Conservation (phyloP, 352 stramenopile species). For the Globisporangium canariense region DNA sequence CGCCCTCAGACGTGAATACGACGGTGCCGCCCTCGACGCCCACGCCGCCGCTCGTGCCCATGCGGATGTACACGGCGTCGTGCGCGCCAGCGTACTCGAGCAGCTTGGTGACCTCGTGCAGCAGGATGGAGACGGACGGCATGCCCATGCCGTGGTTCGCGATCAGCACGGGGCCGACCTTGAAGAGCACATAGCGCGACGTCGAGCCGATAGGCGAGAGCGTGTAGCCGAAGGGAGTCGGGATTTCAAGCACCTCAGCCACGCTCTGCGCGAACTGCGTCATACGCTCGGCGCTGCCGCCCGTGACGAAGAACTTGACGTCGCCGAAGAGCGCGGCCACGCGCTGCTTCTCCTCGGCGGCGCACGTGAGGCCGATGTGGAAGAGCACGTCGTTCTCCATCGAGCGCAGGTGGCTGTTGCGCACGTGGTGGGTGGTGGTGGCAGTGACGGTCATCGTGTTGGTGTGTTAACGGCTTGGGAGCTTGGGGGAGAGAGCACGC, state of each 20-base stretch:
- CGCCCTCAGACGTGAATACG: slow-evolving; percentile 75
- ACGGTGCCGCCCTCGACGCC: slow-evolving; percentile 76
- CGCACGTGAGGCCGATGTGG: slow-evolving; percentile 70
- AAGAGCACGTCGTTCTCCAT: slow-evolving; percentile 72
- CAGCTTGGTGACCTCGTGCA: slow-evolving; percentile 84
- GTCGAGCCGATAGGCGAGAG: slow-evolving; percentile 65
- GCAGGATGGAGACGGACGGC: slow-evolving; percentile 75
- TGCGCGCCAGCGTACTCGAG: slow-evolving; percentile 67
- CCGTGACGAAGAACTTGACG: slow-evolving; percentile 77
- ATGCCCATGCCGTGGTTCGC: slow-evolving; percentile 82
- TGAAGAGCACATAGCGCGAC: slow-evolving; percentile 74
- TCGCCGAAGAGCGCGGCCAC: slow-evolving; percentile 58
- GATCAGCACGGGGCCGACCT: slow-evolving; percentile 75
- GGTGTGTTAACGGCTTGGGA: background rate
- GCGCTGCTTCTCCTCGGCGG: slow-evolving; percentile 38
- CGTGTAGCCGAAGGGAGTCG: slow-evolving; percentile 61
- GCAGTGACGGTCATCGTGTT: slow-evolving; percentile 6
- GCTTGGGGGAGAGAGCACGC: background rate
- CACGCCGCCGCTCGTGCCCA: slow-evolving; percentile 78
- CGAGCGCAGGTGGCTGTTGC: slow-evolving; percentile 57
- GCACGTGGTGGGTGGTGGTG: slow-evolving; percentile 31
- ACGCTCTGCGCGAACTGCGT: slow-evolving; percentile 59
- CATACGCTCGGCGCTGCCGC: slow-evolving; percentile 76
- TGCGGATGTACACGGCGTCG: slow-evolving; percentile 66
- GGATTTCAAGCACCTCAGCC: slow-evolving; percentile 48